Evolutionary conservation across 148 eudicot genomes (phyloP).

Genomic region (Oxyria digyna): DNA sequence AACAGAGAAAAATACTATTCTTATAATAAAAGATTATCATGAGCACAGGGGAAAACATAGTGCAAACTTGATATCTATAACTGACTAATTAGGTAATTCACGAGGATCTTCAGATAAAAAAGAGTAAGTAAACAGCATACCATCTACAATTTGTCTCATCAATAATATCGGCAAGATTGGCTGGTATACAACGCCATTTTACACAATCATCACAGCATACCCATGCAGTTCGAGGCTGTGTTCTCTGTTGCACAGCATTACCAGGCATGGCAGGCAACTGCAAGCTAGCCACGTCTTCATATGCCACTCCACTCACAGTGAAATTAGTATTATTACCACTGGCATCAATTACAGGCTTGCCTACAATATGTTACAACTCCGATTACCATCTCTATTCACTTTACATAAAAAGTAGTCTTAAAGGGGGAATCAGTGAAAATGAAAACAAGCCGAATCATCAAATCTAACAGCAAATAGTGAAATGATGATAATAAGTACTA

Average conservation of each 20-base stretch:
- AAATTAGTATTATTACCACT: slow-evolving; percentile 14
- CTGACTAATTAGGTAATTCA: not conserved
- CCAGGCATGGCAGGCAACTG: slow-evolving; percentile 15
- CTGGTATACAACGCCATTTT: slow-evolving; percentile 94
- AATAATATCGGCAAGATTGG: slow-evolving; percentile 73
- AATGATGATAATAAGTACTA: not conserved
- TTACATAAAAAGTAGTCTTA: not conserved
- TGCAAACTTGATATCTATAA: not conserved
- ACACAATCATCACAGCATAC: slow-evolving; percentile 85
- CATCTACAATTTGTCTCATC: slow-evolving; percentile 65
- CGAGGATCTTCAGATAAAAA: not conserved
- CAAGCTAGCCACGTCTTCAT: slow-evolving; percentile 15
- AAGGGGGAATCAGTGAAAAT: not conserved
- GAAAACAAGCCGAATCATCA: not conserved
- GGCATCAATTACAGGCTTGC: slow-evolving; percentile 17
- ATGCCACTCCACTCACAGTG: slow-evolving; percentile 16
- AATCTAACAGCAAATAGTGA: not conserved
- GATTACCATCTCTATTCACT: not conserved
- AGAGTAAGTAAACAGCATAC: slow-evolving; percentile 24
- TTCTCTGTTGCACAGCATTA: slow-evolving; percentile 20
- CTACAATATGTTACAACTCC: slow-evolving; percentile 16
- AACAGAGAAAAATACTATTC: not conserved
- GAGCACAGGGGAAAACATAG: not conserved
- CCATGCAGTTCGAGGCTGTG: slow-evolving; percentile 63
- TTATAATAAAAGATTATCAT: not conserved